Conservation (phyloP, 1,284 basidiomycete species). For the Stereum hirsutum region DNA sequence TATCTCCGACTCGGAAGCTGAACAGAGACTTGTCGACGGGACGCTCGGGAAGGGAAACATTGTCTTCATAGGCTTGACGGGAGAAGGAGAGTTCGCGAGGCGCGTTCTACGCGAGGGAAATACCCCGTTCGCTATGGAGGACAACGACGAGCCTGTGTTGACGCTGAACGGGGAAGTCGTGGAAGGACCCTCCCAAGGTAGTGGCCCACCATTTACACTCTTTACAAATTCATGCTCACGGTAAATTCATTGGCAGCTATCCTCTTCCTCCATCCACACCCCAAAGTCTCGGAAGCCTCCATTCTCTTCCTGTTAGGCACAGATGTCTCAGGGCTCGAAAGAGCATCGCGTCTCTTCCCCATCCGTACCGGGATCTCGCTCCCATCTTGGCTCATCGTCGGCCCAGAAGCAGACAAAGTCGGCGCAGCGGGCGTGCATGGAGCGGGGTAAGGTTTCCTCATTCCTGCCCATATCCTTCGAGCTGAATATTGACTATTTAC, state of each 20-base stretch:
- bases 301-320: constrained; percentile 55
- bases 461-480: not conserved
- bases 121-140: constrained; percentile 22
- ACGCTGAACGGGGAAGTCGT: constrained; percentile 15
- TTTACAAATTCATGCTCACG: not conserved
- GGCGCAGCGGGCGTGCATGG: constrained; percentile 68
- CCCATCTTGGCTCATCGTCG: constrained; percentile 70
- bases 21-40: constrained; percentile 12
- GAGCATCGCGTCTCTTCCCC: constrained; percentile 63
- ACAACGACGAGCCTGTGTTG: constrained; percentile 9
- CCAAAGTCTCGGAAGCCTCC: constrained; percentile 25
- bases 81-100: constrained; percentile 9
- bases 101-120: constrained; percentile 15
- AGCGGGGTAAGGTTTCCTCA: constrained; percentile 42
- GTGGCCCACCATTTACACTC: too few species aligned
- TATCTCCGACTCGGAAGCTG: constrained; percentile 33
- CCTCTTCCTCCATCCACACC: constrained; percentile 67
- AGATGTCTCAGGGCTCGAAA: constrained; percentile 50
- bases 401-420: constrained; percentile 36
- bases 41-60: constrained; percentile 40
- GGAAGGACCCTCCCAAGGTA: constrained; percentile 21
- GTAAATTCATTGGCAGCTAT: constrained; percentile 37
- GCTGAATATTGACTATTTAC: not conserved
- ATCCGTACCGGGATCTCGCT: constrained; percentile 67
- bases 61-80: constrained; percentile 39